Conservation (phyloP, 2,329 filamentous ascomycete genomes). For the Arthrobotrys sphaeroides region DNA sequence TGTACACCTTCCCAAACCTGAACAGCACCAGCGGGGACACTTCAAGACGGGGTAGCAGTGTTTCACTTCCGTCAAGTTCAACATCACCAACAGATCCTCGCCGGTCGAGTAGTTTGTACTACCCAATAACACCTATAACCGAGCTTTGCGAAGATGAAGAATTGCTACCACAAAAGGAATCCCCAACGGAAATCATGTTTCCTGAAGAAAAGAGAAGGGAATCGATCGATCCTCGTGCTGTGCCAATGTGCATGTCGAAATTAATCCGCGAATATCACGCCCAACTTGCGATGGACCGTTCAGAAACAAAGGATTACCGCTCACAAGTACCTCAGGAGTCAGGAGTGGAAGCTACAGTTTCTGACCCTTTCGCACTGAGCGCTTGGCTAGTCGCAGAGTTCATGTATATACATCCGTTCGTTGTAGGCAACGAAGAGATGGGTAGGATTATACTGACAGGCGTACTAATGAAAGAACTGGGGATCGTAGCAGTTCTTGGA, state of each 20-base stretch:
- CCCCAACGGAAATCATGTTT: neutral
- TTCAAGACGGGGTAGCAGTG: neutral
- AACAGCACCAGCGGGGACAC: neutral
- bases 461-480: conserved; percentile 35
- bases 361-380: conserved; percentile 35
- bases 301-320: neutral
- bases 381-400: conserved; percentile 33
- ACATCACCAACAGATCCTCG: neutral
- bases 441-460: conserved; percentile 43
- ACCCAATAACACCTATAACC: conserved; percentile 15
- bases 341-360: conserved; percentile 7
- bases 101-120: neutral
- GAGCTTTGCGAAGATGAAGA: conserved; percentile 6
- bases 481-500: conserved; percentile 11
- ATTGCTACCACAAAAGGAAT: neutral
- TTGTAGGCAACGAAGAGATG: conserved; percentile 35
- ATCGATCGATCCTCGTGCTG: conserved; percentile 31
- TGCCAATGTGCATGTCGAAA: conserved; percentile 37
- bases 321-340: neutral
- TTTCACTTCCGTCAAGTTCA: neutral
- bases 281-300: conserved; percentile 23
- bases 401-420: conserved; percentile 35
- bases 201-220: neutral
- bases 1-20: neutral
- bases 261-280: conserved; percentile 26